Base-by-base conservation (phyloP, 140 eudicot species). In the Anethum foeniculum region DNA sequence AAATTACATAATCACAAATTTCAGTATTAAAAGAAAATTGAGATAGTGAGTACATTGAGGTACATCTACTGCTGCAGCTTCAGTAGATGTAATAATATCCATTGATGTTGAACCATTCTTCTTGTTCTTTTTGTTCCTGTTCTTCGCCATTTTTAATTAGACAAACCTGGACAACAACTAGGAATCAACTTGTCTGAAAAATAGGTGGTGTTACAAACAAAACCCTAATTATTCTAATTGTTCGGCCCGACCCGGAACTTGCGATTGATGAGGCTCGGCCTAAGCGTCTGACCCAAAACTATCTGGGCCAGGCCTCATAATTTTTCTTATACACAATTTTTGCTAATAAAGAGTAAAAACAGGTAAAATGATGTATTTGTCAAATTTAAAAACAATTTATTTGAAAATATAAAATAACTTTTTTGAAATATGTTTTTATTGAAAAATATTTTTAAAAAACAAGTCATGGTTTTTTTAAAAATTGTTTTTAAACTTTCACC, bases 81-180 rank as follows among this genome's bases (percentile, higher is more conserved):
- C 85, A 1, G 83, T 62, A 60, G 69, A 60, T 60, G 69, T 73
- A 76, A 38, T 13, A 72, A 84, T 73, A 23, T 86, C 83, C 90
- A 91, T 89, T 0, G 92, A 85, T 39, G 89, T 64, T 62, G 85
- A 76, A 34, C 82, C 89, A 62, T 84, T 85, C 71, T 44, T 85
- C 83, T 85, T 86, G 82, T 85, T 90, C 86, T 88, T 86, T 86
- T 88, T 86, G 88, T 89, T 91, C 79, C 94, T 88, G 94, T 91
- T 91, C 91, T 91, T 90, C 58, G 94, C 92, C 97, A 89, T 91
- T 56, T 16, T 23, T 11, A 56, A 32, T 0, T 39, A 11, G 36
- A 2, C 62, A 34, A 10, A 41, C 2, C 36, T 25, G 18, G 32
- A n/a, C 36, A 25, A 62, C 14, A 58, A 58, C 67, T 56, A 9